Percentiles rank a stretch among this genome's conserved stretches.
Conservation (phyloP, 352 stramenopile genomes). For the Pythium inflatum region DNA sequence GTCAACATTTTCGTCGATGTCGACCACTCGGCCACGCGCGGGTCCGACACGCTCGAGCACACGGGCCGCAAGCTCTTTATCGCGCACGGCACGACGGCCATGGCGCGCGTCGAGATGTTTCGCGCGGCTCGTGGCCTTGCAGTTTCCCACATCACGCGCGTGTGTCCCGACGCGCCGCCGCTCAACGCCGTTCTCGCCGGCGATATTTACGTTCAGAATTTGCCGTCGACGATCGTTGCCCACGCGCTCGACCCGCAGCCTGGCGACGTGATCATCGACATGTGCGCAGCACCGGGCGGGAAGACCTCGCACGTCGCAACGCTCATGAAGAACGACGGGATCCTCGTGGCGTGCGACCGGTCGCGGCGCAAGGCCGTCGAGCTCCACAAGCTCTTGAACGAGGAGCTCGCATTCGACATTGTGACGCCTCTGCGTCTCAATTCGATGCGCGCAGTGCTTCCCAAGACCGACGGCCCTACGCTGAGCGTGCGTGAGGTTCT, state of each 20-base stretch:
- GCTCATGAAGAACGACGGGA: constrained; percentile 89
- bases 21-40: constrained; percentile 77
- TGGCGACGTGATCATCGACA: constrained; percentile 91
- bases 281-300: constrained; percentile 93
- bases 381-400: constrained; percentile 76
- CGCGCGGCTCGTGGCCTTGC: constrained; percentile 65
- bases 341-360: constrained; percentile 89
- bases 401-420: constrained; percentile 58
- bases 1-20: constrained; percentile 89
- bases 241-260: constrained; percentile 86
- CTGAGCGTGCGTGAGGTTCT: constrained; percentile 71
- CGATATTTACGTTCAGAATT: constrained; percentile 93
- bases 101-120: constrained; percentile 84
- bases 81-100: constrained; percentile 65
- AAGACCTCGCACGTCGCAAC: constrained; percentile 94
- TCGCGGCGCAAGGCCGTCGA: constrained; percentile 88
- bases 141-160: constrained; percentile 62
- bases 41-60: constrained; percentile 72
- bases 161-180: constrained; percentile 84
- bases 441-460: constrained; percentile 87
- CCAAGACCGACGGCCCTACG: constrained; percentile 40
- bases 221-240: constrained; percentile 91
- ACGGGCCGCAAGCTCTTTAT: constrained; percentile 82
- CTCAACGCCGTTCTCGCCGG: constrained; percentile 85
- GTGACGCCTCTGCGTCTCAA: constrained; percentile 75